Conservation (phyloP, 495 filamentous ascomycete species). For the Penicillium paxilli region DNA sequence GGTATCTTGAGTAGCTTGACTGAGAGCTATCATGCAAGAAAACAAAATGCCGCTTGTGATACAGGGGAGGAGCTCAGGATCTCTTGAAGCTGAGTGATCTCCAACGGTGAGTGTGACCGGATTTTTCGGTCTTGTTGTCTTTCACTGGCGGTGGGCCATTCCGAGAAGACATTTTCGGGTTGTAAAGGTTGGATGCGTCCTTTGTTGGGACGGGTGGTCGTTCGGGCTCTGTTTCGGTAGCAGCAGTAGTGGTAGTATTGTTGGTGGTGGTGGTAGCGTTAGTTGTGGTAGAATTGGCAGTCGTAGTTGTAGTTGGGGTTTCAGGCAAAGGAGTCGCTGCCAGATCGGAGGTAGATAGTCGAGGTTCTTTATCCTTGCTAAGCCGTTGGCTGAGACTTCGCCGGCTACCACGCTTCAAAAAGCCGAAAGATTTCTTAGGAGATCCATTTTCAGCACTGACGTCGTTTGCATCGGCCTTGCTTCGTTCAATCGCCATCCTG, state of each 20-base stretch:
- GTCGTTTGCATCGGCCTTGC: conserved; percentile 41
- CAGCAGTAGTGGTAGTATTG: neutral
- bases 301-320: conserved; percentile 3
- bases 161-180: conserved; percentile 16
- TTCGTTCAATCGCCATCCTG: conserved; percentile 57
- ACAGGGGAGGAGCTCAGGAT: conserved; percentile 12
- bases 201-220: conserved; percentile 13
- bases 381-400: conserved; percentile 57
- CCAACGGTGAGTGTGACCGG: conserved; percentile 23
- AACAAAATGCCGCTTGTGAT: conserved; percentile 20
- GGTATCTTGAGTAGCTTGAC: conserved; percentile 24
- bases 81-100: conserved; percentile 32
- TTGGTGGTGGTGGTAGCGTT: neutral
- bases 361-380: conserved; percentile 37
- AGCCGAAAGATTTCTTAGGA: conserved; percentile 38
- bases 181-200: conserved; percentile 10
- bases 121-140: conserved; percentile 13
- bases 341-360: conserved; percentile 33
- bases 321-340: conserved; percentile 20
- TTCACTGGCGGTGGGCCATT: conserved; percentile 10
- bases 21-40: conserved; percentile 13
- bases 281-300: neutral
- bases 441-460: conserved; percentile 37
- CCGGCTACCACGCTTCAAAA: conserved; percentile 59
- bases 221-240: conserved; percentile 6